Evolutionary conservation across 148 eudicot genomes (phyloP).

Genomic region (Agrostemma githago): DNA sequence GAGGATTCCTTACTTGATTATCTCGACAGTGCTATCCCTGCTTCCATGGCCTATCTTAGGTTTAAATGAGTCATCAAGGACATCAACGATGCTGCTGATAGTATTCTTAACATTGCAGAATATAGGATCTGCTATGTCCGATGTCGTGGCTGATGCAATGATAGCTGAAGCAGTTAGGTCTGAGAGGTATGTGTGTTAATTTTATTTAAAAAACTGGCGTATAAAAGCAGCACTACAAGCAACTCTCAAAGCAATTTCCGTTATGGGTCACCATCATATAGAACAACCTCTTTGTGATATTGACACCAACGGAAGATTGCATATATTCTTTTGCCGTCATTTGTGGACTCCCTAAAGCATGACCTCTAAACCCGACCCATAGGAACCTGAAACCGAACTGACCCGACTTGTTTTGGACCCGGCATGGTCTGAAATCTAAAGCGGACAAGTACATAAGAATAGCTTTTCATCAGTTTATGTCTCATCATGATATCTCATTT

Average conservation of each 20-base stretch:
- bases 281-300: not conserved
- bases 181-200: slow-evolving; percentile 55
- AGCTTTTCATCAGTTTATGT: not conserved
- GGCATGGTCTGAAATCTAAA: not conserved
- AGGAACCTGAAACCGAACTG: not conserved
- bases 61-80: slow-evolving; percentile 45
- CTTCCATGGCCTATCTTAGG: slow-evolving; percentile 79
- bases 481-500: slow-evolving; percentile 1
- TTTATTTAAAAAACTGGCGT: not conserved
- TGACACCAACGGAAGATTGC: not conserved
- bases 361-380: too few relatives aligned
- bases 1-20: slow-evolving; percentile 72
- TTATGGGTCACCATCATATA: not conserved
- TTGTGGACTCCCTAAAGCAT: too few relatives aligned
- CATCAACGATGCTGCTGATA: slow-evolving; percentile 49
- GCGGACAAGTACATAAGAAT: not conserved
- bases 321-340: not conserved
- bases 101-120: slow-evolving; percentile 75
- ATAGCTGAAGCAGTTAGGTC: slow-evolving; percentile 89
- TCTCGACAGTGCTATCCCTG: slow-evolving; percentile 76
- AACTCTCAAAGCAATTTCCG: not conserved
- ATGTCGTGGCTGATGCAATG: slow-evolving; percentile 98
- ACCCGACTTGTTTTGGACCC: not conserved
- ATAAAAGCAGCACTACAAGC: not conserved
- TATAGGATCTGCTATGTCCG: slow-evolving; percentile 97